Evolutionary conservation across 495 filamentous ascomycete genomes (phyloP), one percentile per base, ranked within the genome.

Genomic region (Aspergillus sparsus): DNA sequence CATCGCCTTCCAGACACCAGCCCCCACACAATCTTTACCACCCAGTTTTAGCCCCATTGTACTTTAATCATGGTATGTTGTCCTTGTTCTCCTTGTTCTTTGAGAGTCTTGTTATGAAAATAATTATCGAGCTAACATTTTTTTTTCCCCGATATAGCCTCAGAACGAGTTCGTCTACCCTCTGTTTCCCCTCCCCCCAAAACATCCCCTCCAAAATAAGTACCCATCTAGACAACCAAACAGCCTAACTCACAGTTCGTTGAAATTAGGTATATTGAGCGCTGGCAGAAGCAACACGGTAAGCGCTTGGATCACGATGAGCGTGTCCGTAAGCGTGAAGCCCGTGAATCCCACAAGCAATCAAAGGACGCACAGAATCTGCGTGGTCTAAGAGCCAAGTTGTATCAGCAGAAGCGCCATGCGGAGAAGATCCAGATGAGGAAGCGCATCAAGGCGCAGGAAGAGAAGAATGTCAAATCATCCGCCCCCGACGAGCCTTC

Each of bases 371-470:
- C 94, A 13, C 93, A 97, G 78, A 96, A 92, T 72, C 83, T 97
- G 66, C 86, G 87, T 61, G 94, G 95, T 62, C 83, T 97, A 66
- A 82, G 91, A 61, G 94, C 94, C 67, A 99, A 99, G 81, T 82
- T 96, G 68, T 89, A 96, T 81, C 88, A 91, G 73, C 89, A 97
- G 82, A 89, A 94, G 84, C 84, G 94, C 42, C 91, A 92, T 77
- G 84, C 89, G 68, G 90, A 98, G 79, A 99, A 99, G 88, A 98
- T 99, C 73, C 93, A 97, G 85, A 93, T 98, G 90, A 89, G 90
- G 76, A 97, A 98, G 85, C 81, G 86, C 67, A 96, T 98, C 84
- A 89, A 88, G 74, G 87, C 89, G 58, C 89, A 93, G 78, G 94
- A 98, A 73, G 90, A 97, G 81, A 88, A 90, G 74, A 95, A 95